These are phyloP conservation scores for Talaromyces nanjingensis DNA, from an alignment of 495 filamentous ascomycete species.

Conservation along the genomic window DNA sequence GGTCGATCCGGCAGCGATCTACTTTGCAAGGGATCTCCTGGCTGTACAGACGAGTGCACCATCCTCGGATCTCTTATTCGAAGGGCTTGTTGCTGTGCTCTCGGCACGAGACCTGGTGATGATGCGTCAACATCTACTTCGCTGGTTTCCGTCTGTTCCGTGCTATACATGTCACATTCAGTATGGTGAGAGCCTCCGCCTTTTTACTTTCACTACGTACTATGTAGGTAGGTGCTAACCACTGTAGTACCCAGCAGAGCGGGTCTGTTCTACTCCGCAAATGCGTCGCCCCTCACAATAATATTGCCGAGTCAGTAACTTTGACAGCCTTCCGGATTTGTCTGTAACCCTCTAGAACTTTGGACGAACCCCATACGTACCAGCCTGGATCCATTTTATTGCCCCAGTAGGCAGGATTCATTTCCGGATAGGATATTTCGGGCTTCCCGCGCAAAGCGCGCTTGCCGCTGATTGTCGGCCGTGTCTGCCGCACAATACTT, in stretches of 20 bases:
- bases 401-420: background rate
- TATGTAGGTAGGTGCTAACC: no score
- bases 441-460: conserved; percentile 38
- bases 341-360: background rate
- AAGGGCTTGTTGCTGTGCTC: background rate
- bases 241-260: conserved; percentile 4
- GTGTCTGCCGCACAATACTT: background rate
- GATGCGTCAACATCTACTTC: background rate
- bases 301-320: background rate
- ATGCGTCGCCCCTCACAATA: background rate
- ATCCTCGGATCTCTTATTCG: conserved; percentile 1
- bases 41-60: background rate
- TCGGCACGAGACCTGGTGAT: conserved; percentile 3
- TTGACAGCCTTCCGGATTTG: conserved; percentile 5
- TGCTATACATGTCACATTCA: background rate
- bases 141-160: background rate
- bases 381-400: background rate
- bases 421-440: conserved; percentile 12
- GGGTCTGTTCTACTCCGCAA: conserved; percentile 8
- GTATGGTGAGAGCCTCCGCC: conserved; percentile 4
- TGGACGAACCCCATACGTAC: background rate
- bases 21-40: background rate
- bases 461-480: conserved; percentile 27
- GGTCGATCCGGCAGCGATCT: conserved; percentile 4
- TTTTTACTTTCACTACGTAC: background rate